Base-by-base conservation (phyloP, 257 asterid genomes). In the Rehmannia glutinosa region DNA sequence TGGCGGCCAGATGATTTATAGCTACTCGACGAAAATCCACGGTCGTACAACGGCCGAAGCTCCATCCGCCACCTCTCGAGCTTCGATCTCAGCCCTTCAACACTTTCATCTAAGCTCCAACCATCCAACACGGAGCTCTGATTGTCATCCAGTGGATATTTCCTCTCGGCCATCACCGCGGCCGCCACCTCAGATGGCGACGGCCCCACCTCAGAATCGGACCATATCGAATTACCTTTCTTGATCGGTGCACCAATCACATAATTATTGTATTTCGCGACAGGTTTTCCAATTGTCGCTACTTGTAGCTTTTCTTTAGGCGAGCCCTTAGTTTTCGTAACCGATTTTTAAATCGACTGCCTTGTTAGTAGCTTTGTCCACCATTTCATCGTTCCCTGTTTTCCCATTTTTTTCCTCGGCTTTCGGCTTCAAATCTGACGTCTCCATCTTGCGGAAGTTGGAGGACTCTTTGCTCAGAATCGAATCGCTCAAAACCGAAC, bases 101-200 rank as follows among this genome's bases (percentile, higher is more conserved):
- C 87, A 43, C 97, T 88, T 32, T 91, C 96, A 21, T 91, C 91
- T 80, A 88, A 30, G 76, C 96, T 86, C 97, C 97, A 91, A 9
- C 97, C 97, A 21, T 87, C 95, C 77, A 88, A 36, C 1, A 88
- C 83, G 0, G 97, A 91, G 83, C 95, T 84, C 58, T 79, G 72
- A 1, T 86, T 80, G 64, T 91, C 96, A 0, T 84, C 84, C 17
- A 88, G 54, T 0, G 95, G 91, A 19, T 86, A 88, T 38, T 57
- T 80, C 25, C 70, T 75, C 28, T 82, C 85, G 1, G 77, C 81
- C 16, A 78, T 82, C 61, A 81, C 25, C 0, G 80, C 90, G 0
- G 95, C 97, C 1, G 96, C 97, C 46, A 88, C 96, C 83, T 91
- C 97, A 0, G 97, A 91, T 0, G 96, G 91, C 2, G 97, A 84